These are phyloP conservation scores for Exsudoporus frostii DNA, from an alignment of 768 basidiomycete genomes.

Conservation along the genomic window DNA sequence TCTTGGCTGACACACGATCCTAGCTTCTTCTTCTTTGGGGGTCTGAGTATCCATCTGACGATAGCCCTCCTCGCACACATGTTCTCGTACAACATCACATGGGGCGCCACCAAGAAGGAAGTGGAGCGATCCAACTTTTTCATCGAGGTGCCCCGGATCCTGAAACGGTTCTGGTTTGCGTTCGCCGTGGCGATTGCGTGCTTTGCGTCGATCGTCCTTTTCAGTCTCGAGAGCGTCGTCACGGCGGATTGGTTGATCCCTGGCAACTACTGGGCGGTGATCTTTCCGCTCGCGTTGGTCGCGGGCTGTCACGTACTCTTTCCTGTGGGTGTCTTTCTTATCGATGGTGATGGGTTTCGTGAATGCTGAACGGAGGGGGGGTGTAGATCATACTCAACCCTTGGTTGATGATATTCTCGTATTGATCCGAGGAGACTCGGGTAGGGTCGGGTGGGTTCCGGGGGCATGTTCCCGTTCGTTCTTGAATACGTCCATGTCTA, in stretches of 20 bases:
- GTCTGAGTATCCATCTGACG: slow-evolving; percentile 50
- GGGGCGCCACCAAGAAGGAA: slow-evolving; percentile 72
- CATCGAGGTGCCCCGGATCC: slow-evolving; percentile 81
- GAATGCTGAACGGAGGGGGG: too few species aligned
- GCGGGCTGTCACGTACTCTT: slow-evolving; percentile 66
- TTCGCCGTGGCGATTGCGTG: slow-evolving; percentile 51
- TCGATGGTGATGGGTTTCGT: neutral
- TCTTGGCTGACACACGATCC: neutral
- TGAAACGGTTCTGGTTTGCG: slow-evolving; percentile 72
- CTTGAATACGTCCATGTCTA: too few species aligned
- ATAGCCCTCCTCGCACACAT: slow-evolving; percentile 55
- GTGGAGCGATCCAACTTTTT: slow-evolving; percentile 90
- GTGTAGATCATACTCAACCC: slow-evolving; percentile 82
- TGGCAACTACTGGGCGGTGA: slow-evolving; percentile 66
- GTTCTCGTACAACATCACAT: slow-evolving; percentile 57
- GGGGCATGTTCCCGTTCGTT: too few species aligned
- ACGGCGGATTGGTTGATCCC: slow-evolving; percentile 65
- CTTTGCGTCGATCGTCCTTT: slow-evolving; percentile 54
- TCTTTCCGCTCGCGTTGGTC: slow-evolving; percentile 70
- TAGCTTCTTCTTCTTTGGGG: slow-evolving; percentile 55
- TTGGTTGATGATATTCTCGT: slow-evolving; percentile 84
- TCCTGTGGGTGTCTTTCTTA: slow-evolving; percentile 50
- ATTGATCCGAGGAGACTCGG: slow-evolving; percentile 20
- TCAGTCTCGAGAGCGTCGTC: slow-evolving; percentile 48
- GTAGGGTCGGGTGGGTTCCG: neutral